Evolutionary conservation across 768 basidiomycete species (phyloP).

Genomic region (Antrodiella citrinella): DNA sequence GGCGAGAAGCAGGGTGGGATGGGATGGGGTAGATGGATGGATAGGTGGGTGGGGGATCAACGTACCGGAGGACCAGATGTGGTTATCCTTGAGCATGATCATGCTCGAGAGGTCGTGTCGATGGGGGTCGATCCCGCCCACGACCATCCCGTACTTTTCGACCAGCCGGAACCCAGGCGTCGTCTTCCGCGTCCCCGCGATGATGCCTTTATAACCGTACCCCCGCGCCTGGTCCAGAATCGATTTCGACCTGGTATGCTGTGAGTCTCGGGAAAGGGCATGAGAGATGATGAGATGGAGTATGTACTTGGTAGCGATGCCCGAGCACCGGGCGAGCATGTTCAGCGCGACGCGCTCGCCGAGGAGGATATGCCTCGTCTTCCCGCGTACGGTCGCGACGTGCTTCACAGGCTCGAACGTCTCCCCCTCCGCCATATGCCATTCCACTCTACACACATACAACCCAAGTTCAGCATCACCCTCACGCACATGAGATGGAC

Average conservation of each 20-base stretch:
- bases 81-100: constrained; percentile 99
- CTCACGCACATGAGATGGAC: constrained; percentile 25
- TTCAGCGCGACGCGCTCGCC: constrained; percentile 94
- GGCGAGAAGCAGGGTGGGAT: not conserved
- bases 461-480: not conserved
- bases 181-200: constrained; percentile 96
- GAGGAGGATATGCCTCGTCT: constrained; percentile 78
- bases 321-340: constrained; percentile 88
- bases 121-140: constrained; percentile 94
- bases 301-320: constrained; percentile 88
- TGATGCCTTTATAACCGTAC: constrained; percentile 76
- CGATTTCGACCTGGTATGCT: constrained; percentile 64
- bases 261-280: not conserved
- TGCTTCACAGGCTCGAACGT: constrained; percentile 73
- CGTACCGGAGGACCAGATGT: constrained; percentile 93
- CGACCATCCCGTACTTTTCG: constrained; percentile 98
- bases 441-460: constrained; percentile 62
- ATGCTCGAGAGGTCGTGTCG: constrained; percentile 95
- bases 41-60: constrained; percentile 4
- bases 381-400: constrained; percentile 87
- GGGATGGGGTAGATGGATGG: not conserved
- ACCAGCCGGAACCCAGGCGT: constrained; percentile 95
- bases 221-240: constrained; percentile 72
- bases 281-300: not conserved
- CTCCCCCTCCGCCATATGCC: constrained; percentile 86